These are phyloP conservation scores for Pichia sp. DNA, from an alignment of 1,139 yeast genomes.

Conservation along the genomic window DNA sequence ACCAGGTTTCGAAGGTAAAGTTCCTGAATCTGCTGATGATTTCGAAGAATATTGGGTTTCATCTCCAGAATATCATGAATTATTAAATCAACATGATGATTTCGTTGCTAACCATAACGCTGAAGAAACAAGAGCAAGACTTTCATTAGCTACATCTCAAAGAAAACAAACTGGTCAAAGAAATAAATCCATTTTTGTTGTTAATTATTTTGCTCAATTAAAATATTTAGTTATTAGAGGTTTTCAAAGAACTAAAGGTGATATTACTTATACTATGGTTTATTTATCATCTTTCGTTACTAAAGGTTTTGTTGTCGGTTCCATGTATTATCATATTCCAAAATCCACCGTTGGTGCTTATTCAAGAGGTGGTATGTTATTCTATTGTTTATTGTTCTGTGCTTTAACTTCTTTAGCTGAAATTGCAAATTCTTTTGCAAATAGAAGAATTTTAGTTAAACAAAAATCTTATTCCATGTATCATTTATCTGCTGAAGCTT, in stretches of 20 bases:
- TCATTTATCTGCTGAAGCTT: constrained; percentile 55
- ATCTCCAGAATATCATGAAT: constrained; percentile 35
- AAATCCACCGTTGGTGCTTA: constrained; percentile 44
- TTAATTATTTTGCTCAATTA: constrained; percentile 42
- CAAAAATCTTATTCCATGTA: constrained; percentile 52
- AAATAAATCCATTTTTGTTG: constrained; percentile 39
- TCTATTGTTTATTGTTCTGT: constrained; percentile 48
- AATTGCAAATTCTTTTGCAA: constrained; percentile 42
- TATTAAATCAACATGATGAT: constrained; percentile 31
- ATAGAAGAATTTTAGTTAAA: constrained; percentile 49
- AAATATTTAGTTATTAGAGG: constrained; percentile 43
- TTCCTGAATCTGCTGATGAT: constrained; percentile 34
- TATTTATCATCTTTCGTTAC: constrained; percentile 38
- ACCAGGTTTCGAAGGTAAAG: constrained; percentile 41
- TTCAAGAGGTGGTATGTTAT: constrained; percentile 53
- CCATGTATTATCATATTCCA: constrained; percentile 45
- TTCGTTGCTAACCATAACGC: constrained; percentile 27
- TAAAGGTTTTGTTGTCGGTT: constrained; percentile 50
- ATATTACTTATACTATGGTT: constrained; percentile 42
- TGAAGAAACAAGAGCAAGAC: constrained; percentile 35
- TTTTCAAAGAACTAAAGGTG: constrained; percentile 39
- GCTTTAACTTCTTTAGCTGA: constrained; percentile 53
- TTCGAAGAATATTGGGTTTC: constrained; percentile 42
- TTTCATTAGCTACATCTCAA: constrained; percentile 33
- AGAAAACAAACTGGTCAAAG: constrained; percentile 37